Evolutionary conservation across 495 filamentous ascomycete species (phyloP).

Genomic region (Penicillium odoratum): DNA sequence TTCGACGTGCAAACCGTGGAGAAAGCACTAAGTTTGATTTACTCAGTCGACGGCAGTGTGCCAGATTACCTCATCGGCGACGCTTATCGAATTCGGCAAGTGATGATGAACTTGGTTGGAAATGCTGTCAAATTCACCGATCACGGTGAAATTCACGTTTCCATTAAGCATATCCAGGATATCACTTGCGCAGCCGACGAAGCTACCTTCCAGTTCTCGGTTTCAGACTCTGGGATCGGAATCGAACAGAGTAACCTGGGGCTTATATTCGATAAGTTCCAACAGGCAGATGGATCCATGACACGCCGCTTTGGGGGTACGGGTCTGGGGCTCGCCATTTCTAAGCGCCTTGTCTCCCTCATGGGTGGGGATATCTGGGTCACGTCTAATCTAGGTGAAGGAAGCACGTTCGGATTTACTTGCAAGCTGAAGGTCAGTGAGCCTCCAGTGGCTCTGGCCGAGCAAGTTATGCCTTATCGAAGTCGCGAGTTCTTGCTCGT

Average conservation of each 20-base stretch:
- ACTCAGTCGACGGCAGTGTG: no score
- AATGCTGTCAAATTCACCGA: conserved; percentile 81
- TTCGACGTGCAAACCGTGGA: no score
- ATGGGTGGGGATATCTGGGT: conserved; percentile 86
- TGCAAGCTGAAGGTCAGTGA: neutral
- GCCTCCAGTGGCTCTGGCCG: no score
- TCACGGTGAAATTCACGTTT: conserved; percentile 59
- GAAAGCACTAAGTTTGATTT: no score
- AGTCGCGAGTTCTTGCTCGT: no score
- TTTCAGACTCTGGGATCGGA: conserved; percentile 76
- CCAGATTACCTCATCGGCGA: no score
- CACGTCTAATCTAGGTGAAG: conserved; percentile 73
- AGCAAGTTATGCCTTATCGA: no score
- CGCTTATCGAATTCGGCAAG: conserved; percentile 69
- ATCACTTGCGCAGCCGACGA: conserved; percentile 25
- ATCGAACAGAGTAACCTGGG: conserved; percentile 68
- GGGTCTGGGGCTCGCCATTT: conserved; percentile 70
- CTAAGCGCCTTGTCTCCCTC: conserved; percentile 66
- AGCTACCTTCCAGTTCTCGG: conserved; percentile 44
- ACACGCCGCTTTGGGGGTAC: conserved; percentile 72
- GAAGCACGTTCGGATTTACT: conserved; percentile 48
- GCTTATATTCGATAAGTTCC: conserved; percentile 73
- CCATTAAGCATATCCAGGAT: conserved; percentile 50
- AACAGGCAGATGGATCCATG: conserved; percentile 38
- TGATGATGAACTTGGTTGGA: conserved; percentile 72